Evolutionary conservation across 495 filamentous ascomycete species (phyloP), one percentile per base, ranked within the genome.

Genomic region (Trichocladium antarcticum): DNA sequence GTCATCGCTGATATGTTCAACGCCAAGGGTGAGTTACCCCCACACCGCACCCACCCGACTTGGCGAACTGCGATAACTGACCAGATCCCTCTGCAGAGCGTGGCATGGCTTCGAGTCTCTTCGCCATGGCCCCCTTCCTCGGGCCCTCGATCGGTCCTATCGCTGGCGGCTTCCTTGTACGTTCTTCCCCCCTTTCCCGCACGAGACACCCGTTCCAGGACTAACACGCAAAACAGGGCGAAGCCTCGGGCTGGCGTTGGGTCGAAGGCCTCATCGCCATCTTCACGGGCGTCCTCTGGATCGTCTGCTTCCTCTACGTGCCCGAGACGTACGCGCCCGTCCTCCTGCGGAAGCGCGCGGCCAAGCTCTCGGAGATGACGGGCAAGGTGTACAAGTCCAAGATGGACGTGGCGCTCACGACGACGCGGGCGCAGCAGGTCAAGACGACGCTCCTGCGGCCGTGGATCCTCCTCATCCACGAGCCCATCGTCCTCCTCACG

Each of bases 241-340:
- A 60, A 32, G 42, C 59, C 1, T 43, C 47, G 29, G 81, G 82
- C 24, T 85, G 81, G 80, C 70, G 73, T 57, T 85, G 81, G 81
- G 74, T 84, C 6, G 73, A 82, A 68, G 81, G 81, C 5, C 45
- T 74, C 6, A 74, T 78, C 57, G 61, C 74, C 31, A 88, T 88
- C 42, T 92, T 88, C 78, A 76, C 81, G 0, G 81, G 75, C 1
- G 53, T 79, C 16, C 61, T 85, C 45, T 78, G 86, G 47, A 70
- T 76, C 28, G 58, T 73, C 21, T 77, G 88, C 44, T 57, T 77
- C 35, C 57, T 84, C n/a, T 64, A 82, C 32, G 78, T 92, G 1
- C 87, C 89, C 10, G 89, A 95, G 68, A 95, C 89, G 0, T 96
- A 96, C 62, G 78, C 60, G 1, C 69, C 74, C 10, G 77, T 81